phyloP scores from a whole-genome alignment of 2,329 filamentous ascomycete genomes.

The Geosmithia putterillii region DNA sequence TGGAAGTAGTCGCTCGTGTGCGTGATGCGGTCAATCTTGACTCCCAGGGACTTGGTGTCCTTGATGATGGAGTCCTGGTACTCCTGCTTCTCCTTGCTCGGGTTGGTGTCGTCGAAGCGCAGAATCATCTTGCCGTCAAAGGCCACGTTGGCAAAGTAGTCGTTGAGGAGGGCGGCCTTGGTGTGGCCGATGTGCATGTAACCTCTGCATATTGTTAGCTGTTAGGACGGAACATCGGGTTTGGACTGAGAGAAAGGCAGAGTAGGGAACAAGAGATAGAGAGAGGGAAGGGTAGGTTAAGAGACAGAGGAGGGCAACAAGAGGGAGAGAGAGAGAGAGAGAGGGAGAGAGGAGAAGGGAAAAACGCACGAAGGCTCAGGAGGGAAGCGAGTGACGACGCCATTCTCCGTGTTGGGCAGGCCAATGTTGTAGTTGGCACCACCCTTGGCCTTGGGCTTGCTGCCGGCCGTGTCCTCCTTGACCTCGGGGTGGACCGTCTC shows the following conservation, averaged over 20 bases:
- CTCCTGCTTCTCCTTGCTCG: slow-evolving; percentile 92
- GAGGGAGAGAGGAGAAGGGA: slow-evolving; percentile 4
- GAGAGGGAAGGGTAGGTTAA: slow-evolving; percentile 1
- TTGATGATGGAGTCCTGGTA: slow-evolving; percentile 89
- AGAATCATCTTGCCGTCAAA: slow-evolving; percentile 86
- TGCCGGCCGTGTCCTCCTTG: slow-evolving; percentile 45
- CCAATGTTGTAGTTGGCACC: slow-evolving; percentile 84
- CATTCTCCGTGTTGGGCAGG: slow-evolving; percentile 72
- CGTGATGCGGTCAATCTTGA: slow-evolving; percentile 74
- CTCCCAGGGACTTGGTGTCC: slow-evolving; percentile 82
- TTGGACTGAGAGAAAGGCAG: no score
- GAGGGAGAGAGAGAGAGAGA: no score
- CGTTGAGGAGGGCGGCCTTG: slow-evolving; percentile 85
- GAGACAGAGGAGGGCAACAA: neutral
- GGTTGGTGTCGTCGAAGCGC: slow-evolving; percentile 95
- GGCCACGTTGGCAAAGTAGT: slow-evolving; percentile 91
- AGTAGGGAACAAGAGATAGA: slow-evolving; percentile 3
- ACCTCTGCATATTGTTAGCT: slow-evolving; percentile 1
- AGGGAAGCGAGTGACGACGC: slow-evolving; percentile 83
- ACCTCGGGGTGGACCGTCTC: slow-evolving; percentile 73
- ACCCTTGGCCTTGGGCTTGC: slow-evolving; percentile 60
- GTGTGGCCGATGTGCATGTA: slow-evolving; percentile 37
- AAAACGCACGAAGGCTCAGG: slow-evolving; percentile 54
- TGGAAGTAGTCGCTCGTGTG: slow-evolving; percentile 97
- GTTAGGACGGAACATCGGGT: neutral